Conservation (phyloP, 2,329 filamentous ascomycete species). For the Colletotrichum sp. region DNA sequence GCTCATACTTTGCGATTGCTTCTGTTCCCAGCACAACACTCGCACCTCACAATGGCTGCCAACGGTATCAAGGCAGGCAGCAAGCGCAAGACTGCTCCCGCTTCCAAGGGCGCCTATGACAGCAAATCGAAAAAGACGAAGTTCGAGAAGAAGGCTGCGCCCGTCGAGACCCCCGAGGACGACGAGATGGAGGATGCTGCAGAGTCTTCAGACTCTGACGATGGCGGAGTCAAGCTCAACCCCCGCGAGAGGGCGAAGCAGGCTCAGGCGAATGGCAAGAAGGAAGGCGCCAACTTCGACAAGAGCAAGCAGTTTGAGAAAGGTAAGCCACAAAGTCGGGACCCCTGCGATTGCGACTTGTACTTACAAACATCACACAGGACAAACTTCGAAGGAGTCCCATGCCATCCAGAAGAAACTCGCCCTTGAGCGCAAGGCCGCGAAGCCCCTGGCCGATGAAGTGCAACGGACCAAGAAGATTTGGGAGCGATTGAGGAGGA, state of each 20-base stretch:
- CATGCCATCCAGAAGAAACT: constrained; percentile 93
- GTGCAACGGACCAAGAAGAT: constrained; percentile 92
- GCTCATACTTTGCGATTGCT: constrained; percentile 1
- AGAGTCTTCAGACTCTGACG: constrained; percentile 55
- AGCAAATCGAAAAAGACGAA: constrained; percentile 58
- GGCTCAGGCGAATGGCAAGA: constrained; percentile 25
- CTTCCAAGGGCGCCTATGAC: constrained; percentile 46
- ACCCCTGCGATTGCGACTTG: not conserved
- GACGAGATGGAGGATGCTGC: constrained; percentile 31
- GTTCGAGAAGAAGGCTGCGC: constrained; percentile 39
- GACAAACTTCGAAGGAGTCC: constrained; percentile 78
- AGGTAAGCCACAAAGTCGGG: constrained; percentile 33
- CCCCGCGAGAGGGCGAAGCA: constrained; percentile 34
- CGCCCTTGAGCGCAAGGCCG: constrained; percentile 85
- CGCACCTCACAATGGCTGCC: constrained; percentile 47
- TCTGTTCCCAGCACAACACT: not conserved
- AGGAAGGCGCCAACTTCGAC: constrained; percentile 34
- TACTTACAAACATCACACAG: constrained; percentile 36
- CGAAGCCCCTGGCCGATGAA: constrained; percentile 91
- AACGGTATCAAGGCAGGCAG: constrained; percentile 51
- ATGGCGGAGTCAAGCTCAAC: constrained; percentile 56
- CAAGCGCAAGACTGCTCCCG: constrained; percentile 62
- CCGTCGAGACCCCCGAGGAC: constrained; percentile 31
- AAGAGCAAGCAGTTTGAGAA: constrained; percentile 47
- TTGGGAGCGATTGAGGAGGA: constrained; percentile 91